These are phyloP conservation scores for Chlamydomonas reinhardtii DNA, from an alignment of 163 green algal genomes.

Conservation along the genomic window DNA sequence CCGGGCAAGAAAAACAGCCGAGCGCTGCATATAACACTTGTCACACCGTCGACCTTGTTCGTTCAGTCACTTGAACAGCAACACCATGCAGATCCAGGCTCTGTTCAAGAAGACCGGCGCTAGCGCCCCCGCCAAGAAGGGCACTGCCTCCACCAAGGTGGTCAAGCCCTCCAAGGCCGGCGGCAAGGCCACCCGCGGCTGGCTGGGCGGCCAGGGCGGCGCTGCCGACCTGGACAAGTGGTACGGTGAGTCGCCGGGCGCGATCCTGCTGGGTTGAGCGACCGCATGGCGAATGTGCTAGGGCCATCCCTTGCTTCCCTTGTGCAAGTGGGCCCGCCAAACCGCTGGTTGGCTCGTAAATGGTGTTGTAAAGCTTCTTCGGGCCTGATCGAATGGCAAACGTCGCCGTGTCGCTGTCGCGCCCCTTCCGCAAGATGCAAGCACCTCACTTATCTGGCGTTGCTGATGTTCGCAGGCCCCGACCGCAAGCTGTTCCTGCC, in stretches of 20 bases:
- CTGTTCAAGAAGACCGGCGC: conserved; percentile 72
- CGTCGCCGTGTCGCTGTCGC: neutral
- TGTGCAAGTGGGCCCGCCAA: neutral
- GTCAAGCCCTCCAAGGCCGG: conserved; percentile 1
- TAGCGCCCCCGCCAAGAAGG: conserved; percentile 38
- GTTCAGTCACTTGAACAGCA: neutral
- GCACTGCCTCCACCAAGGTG: conserved; percentile 54
- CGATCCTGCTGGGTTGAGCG: too few relatives aligned
- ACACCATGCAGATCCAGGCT: conserved; percentile 58
- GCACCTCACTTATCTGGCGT: neutral
- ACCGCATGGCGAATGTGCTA: too few relatives aligned
- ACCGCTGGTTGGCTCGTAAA: too few relatives aligned
- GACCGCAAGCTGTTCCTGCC: conserved; percentile 90
- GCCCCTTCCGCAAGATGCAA: neutral
- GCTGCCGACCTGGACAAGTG: conserved; percentile 86
- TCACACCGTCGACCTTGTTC: neutral
- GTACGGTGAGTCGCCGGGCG: conserved; percentile 78
- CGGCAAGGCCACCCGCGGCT: conserved; percentile 67
- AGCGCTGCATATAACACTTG: too few relatives aligned
- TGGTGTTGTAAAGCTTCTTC: neutral
- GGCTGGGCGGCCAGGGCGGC: conserved; percentile 78
- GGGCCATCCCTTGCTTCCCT: too few relatives aligned
- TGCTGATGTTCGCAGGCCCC: conserved; percentile 69
- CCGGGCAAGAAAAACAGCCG: too few relatives aligned
- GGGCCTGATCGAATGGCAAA: neutral